Evolutionary conservation across 2,329 filamentous ascomycete genomes (phyloP), one percentile per base, ranked within the genome.

Genomic region (Aureobasidium melanogenum): DNA sequence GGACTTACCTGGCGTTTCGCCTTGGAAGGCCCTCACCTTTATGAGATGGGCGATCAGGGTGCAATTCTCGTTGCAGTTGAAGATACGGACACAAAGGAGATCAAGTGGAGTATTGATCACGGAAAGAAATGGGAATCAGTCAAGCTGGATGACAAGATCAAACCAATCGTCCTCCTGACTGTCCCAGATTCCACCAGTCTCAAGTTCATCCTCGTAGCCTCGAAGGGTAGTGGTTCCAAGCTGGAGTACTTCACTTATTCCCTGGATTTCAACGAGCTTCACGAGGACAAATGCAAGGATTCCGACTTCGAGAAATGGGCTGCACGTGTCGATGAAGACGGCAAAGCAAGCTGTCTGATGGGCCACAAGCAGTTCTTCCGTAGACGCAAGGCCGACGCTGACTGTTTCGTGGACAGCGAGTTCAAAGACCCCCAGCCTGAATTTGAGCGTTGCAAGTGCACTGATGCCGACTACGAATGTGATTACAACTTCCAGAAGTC

Each of bases 41-140:
- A 96, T 74, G 92, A 97, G 70, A 95, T 97, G 72, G 94, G 94
- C 58, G 93, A 97, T 68, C 88, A 95, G 66, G 94, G 94, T 1
- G 91, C 91, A 17, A 83, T 99, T 22, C 78, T 99, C 32, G 82
- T 97, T 32, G 94, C 94, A 4, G 80, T 97, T 39, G 81, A 83
- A 64, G 89, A 96, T 68, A 78, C 80, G 52, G 77, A 79, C 51
- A 89, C 87, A 0, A 76, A 84, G 39, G 76, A 86, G 61, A 78
- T 87, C 61, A 80, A 84, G 64, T 99, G 93, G 74, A 97, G 94
- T 1, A 77, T 97, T 28, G 85, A 99, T 71, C 91, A 97, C 70
- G 95, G 95, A 54, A 86, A 91, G 69, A 83, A 83, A 2, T 99
- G 95, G 94, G 78, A 87, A 62, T 78, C 81, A 14, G 81, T 85